Evolutionary conservation across 202 grass and related monocot species (phyloP), one percentile per base, ranked within the genome.

Genomic region (Digitaria exilis): DNA sequence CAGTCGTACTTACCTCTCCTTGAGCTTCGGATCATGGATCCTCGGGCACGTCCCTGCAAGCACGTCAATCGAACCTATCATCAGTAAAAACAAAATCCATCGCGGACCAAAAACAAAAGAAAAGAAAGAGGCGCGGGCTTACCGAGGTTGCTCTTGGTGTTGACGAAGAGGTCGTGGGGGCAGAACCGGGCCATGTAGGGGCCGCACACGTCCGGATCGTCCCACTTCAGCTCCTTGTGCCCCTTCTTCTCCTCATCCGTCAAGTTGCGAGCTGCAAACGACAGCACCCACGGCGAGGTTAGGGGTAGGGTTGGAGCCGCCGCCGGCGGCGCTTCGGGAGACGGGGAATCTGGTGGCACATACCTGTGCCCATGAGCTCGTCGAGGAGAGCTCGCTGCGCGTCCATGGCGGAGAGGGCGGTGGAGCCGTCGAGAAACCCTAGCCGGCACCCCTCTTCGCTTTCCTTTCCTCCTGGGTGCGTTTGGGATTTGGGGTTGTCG

Each of bases 11-110:
- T 41, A 98, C 95, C 95, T 91, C 72, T 98, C 95, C 82, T 98
- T 98, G 61, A 98, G 95, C 68, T 93, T 98, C 55, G n/a, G 83
- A 85, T 98, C 95, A 83, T 98, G 95, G 66, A 98, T 93, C 88
- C 91, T 95, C 35, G 63, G 82, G 75, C 95, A 98, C 51, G 85
- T 32, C 52, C 87, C 87, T 88, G 52, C 31, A 22, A 75, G 21
- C 15, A 80, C 15, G 4, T 9, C 29, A 76, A 62, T 24, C 24
- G 1, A 61, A 45, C 8, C 35, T 29, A 19, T 80, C 42, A 54
- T 41, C 61, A 89, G 51, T 17, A 69, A 34, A 58, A 80, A 69
- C 19, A 29, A 50, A 75, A 60, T 80, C 13, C 62, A 75, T 17
- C 34, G 6, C 16, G 9, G 5, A 41, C 24, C 31, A 10, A n/a